Percentiles rank a stretch among this genome's conserved stretches.
Conservation (phyloP, 768 basidiomycete genomes). For the Lactarius evosmus region DNA sequence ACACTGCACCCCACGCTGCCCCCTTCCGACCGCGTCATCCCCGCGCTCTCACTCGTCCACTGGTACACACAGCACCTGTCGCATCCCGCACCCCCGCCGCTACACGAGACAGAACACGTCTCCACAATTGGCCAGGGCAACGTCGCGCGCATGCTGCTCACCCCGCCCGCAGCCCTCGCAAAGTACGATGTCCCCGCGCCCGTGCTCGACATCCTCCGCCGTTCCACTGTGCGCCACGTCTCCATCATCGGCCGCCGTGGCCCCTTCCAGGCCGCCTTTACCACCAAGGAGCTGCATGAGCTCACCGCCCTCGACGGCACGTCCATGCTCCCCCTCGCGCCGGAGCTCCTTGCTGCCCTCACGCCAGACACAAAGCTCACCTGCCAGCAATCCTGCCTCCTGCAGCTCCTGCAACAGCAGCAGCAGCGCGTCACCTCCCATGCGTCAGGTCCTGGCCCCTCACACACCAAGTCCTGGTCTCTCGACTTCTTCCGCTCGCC, state of each 20-base stretch:
- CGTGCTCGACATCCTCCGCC: constrained; percentile 64
- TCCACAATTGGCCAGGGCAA: constrained; percentile 93
- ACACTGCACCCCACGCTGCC: constrained; percentile 53
- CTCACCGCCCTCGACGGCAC: constrained; percentile 61
- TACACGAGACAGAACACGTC: constrained; percentile 66
- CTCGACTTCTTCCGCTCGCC: constrained; percentile 82
- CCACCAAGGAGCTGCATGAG: constrained; percentile 90
- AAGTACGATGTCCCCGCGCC: constrained; percentile 75
- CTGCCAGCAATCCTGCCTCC: constrained; percentile 61
- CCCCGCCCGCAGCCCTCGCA: constrained; percentile 54
- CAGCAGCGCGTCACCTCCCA: constrained; percentile 29
- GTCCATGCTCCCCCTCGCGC: constrained; percentile 60
- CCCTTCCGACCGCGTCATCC: constrained; percentile 49
- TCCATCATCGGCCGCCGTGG: constrained; percentile 85
- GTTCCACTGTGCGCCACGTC: constrained; percentile 67
- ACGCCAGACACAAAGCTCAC: constrained; percentile 41
- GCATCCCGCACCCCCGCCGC: constrained; percentile 53
- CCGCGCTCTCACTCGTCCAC: constrained; percentile 83
- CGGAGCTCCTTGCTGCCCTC: constrained; percentile 41
- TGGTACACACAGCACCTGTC: constrained; percentile 97
- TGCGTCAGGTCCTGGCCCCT: constrained; percentile 44
- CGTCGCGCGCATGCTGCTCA: constrained; percentile 89
- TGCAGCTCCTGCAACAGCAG: constrained; percentile 71
- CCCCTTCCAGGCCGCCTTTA: constrained; percentile 85
- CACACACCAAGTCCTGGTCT: constrained; percentile 64